Base-by-base conservation (phyloP, 1,284 basidiomycete species). In the Boletus sp. region DNA sequence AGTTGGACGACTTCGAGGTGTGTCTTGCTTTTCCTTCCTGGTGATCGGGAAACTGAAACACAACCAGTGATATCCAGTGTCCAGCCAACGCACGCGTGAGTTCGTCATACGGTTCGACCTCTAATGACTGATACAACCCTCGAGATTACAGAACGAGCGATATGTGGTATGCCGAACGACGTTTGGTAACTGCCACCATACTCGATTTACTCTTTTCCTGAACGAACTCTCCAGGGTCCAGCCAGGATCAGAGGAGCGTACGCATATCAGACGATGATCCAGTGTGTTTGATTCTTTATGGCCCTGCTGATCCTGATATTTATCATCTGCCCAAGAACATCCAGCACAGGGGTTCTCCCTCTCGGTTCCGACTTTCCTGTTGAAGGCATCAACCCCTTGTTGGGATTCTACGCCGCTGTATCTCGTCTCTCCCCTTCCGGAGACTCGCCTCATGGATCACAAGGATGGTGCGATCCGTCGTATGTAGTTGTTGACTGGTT, bases 331-430 rank as follows among this genome's bases (percentile, higher is more conserved):
- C 36, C 51, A 55, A 63, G 63, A 42, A 56, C 55, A 8, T 87
- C 87, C 24, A 74, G 69, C 13, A 77, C 78, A 18, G 74, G 79
- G 2, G 78, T 86, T 13, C 80, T 95, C 3, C 86, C 91, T 0
- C 78, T 96, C 0, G 94, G 95, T 12, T 93, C 92, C 3, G 95
- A 97, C 73, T 96, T 96, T 73, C 94, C 94, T 1, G 88, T 98
- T 2, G 94, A 96, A 73, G 80, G 82, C 18, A 87, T 92, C 54
- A 89, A 91, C 64, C 91, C 91, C 1, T 74, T 92, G 13, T 73
- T 88, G 3, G 92, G 92, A 2, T 94, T 96, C 74, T 94, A 95
- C 67, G 92, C 94, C 3, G 91, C 94, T 0, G 83, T 94, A 4
- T 81, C 92, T 0, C 82, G 95, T 15, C 77, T 92, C 2, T 82